Evolutionary conservation across 1,139 yeast species (phyloP).

Genomic region (Geotrichum reessii): DNA sequence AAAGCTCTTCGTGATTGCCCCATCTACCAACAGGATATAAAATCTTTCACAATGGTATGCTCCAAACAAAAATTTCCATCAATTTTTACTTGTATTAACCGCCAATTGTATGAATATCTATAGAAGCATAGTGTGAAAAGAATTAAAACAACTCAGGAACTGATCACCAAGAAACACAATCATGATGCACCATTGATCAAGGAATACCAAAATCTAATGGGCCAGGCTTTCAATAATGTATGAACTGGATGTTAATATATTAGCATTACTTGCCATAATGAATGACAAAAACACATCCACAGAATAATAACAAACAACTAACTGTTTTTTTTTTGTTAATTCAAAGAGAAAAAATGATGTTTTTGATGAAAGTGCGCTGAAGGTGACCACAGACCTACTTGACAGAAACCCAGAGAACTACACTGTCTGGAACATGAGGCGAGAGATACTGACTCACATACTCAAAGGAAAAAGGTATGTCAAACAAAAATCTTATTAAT

Average conservation of each 20-base stretch:
- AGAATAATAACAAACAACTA: too few relatives aligned
- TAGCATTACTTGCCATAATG: too few relatives aligned
- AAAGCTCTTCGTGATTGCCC: not conserved
- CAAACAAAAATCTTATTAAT: not conserved
- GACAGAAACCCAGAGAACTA: slow-evolving; percentile 78
- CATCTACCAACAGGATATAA: not conserved
- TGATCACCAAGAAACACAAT: slow-evolving; percentile 37
- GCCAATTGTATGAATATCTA: not conserved
- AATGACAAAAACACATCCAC: too few relatives aligned
- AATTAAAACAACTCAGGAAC: slow-evolving; percentile 52
- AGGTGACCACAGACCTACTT: slow-evolving; percentile 52
- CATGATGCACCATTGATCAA: slow-evolving; percentile 55
- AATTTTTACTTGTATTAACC: not conserved
- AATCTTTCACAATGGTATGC: not conserved
- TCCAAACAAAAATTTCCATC: not conserved
- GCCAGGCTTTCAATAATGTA: slow-evolving; percentile 37
- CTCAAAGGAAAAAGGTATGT: not conserved
- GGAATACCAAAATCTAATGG: slow-evolving; percentile 47
- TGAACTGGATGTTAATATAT: not conserved
- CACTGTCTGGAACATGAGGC: slow-evolving; percentile 83
- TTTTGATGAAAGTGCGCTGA: slow-evolving; percentile 45
- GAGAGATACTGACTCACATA: slow-evolving; percentile 52
- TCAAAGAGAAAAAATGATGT: slow-evolving; percentile 17
- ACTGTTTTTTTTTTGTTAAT: slow-evolving; percentile 2
- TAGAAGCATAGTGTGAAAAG: slow-evolving; percentile 62